A percentile compares a stretch with the other conserved stretches of the same genome.
Evolutionary conservation across 1,284 basidiomycete species (phyloP).

Genomic region (Ganoderma sinense): DNA sequence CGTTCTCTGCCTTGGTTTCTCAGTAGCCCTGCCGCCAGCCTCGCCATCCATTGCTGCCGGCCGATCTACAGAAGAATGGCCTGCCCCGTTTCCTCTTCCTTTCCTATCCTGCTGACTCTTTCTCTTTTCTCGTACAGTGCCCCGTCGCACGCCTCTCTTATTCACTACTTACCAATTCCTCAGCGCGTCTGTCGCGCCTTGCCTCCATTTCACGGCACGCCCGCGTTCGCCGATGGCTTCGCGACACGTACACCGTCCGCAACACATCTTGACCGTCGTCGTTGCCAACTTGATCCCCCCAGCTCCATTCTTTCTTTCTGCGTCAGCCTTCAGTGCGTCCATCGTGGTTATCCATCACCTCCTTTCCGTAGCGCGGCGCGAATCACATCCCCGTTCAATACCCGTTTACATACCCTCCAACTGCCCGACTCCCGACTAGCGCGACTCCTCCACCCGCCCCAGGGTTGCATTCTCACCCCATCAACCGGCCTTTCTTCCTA

Average conservation of each 20-base stretch:
- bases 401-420: neutral
- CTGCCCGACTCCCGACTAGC: neutral
- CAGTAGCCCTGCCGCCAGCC: neutral
- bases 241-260: neutral
- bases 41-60: neutral
- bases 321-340: conserved; percentile 1
- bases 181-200: neutral
- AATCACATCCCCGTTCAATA: neutral
- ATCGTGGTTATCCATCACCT: neutral
- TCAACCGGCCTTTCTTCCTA: neutral
- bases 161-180: neutral
- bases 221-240: neutral
- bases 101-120: neutral
- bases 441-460: neutral
- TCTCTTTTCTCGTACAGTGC: neutral
- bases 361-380: neutral
- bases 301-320: neutral
- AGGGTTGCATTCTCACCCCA: neutral
- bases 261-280: neutral
- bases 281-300: neutral
- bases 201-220: neutral
- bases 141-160: neutral
- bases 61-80: neutral
- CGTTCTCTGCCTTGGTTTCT: neutral
- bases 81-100: neutral